Base-by-base conservation (phyloP, 495 filamentous ascomycete genomes). In the Hyaloscypha bicolor region DNA sequence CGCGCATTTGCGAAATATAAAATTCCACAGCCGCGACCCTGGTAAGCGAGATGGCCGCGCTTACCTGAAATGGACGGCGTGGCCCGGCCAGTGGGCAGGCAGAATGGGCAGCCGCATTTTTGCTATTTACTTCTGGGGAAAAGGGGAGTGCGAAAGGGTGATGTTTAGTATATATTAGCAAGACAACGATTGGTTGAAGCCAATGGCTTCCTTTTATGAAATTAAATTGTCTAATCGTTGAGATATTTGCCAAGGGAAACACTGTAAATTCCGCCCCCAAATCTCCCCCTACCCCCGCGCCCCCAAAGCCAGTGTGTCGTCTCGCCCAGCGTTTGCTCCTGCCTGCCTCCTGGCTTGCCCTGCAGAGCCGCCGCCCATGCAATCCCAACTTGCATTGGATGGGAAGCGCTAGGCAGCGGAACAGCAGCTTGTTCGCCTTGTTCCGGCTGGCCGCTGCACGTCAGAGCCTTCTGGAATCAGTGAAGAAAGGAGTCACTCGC, bases 11-110 rank as follows among this genome's bases (percentile, higher is more conserved):
- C 69, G 59, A 55, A 62, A 57, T 39, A 60, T 32, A 37, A 70
- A 71, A 69, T 68, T 69, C 65, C 29, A 51, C 66, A 68, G 60
- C 64, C 48, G 65, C 66, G 58, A 37, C 29, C 29, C 39, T 33
- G 21, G 60, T 67, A 59, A 67, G 56, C 65, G 65, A 67, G 64
- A 66, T 61, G 31, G 42, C 1, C 8, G 31, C 30, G 9, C 31
- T 67, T 22, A 11, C 52, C 60, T 11, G 12, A 58, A 39, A 8
- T 29, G 31, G 64, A 55, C 32, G 33, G 14, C 37, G 4, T 25
- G 29, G 53, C 21, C 19, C 5, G 1, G 19, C 11, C 6, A 51
- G 3, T 12, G 31, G 59, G 35, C 48, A 60, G 62, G 56, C 57
- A 53, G 29, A 56, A 62, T 16, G 63, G 31, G 29, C 8, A 31